Conservation (phyloP, 345 rosid genomes). For the Erodium maritimum region DNA sequence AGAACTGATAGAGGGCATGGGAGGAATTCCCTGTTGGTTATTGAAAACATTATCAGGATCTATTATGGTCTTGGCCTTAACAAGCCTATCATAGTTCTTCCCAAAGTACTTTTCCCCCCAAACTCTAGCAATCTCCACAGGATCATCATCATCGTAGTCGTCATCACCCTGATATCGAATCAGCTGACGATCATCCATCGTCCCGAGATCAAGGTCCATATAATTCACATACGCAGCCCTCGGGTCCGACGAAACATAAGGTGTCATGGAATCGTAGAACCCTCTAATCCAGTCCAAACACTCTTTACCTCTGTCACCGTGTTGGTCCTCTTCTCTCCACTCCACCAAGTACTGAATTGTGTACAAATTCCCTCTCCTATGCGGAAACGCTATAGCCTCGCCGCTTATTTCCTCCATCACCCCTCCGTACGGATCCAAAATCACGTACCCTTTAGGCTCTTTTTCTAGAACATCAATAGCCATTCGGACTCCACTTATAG, state of each 20-base stretch:
- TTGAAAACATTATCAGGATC: constrained; percentile 38
- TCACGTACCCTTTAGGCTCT: constrained; percentile 25
- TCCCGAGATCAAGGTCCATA: constrained; percentile 44
- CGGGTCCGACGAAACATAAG: constrained; percentile 36
- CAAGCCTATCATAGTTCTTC: constrained; percentile 33
- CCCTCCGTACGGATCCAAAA: constrained; percentile 51
- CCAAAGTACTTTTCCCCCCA: constrained; percentile 47
- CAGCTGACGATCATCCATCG: constrained; percentile 5
- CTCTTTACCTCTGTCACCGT: constrained; percentile 7
- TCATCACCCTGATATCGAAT: not conserved
- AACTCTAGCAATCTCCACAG: constrained; percentile 24
- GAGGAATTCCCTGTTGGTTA: constrained; percentile 44
- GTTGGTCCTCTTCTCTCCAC: constrained; percentile 30
- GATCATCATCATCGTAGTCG: constrained; percentile 8
- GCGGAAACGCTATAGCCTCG: constrained; percentile 40
- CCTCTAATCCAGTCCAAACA: constrained; percentile 25
- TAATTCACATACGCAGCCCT: constrained; percentile 51
- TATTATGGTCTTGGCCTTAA: constrained; percentile 28
- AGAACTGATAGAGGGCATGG: constrained; percentile 2
- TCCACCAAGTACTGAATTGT: constrained; percentile 35
- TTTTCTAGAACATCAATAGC: constrained; percentile 19
- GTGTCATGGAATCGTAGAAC: constrained; percentile 30
- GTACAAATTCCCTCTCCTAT: constrained; percentile 37
- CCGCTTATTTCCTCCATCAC: constrained; percentile 31
- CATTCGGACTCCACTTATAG: constrained; percentile 16